phyloP scores from a whole-genome alignment of 106 monocot genomes.

The Iris macrosiphon region DNA sequence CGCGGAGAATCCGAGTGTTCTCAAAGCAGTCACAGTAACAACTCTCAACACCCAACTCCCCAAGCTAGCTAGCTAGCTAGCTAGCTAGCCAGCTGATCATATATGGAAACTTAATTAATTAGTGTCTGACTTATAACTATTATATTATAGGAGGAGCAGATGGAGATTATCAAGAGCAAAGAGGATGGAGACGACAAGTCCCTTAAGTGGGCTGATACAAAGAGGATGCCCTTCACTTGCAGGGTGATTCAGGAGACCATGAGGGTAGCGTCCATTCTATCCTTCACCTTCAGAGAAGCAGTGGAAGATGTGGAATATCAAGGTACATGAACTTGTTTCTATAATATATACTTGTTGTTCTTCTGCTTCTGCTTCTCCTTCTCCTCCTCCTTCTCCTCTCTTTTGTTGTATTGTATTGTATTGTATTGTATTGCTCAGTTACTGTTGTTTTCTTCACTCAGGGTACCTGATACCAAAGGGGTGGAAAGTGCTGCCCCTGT shows the following conservation, averaged over 20 bases:
- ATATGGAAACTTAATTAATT: neutral
- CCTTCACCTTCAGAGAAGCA: conserved; percentile 94
- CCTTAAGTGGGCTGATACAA: conserved; percentile 76
- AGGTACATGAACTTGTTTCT: conserved; percentile 30
- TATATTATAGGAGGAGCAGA: conserved; percentile 70
- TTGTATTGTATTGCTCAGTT: too few relatives aligned
- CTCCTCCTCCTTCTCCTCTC: too few relatives aligned
- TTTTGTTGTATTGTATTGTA: too few relatives aligned
- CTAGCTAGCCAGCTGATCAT: too few relatives aligned
- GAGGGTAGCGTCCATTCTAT: conserved; percentile 77
- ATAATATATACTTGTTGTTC: too few relatives aligned
- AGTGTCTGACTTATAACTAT: neutral
- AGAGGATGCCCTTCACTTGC: conserved; percentile 62
- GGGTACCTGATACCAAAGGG: conserved; percentile 97
- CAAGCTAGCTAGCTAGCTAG: too few relatives aligned
- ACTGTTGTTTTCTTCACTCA: too few relatives aligned
- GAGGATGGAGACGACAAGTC: conserved; percentile 3
- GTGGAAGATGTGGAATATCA: conserved; percentile 87
- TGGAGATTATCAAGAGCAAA: conserved; percentile 36
- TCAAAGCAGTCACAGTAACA: conserved; percentile 74
- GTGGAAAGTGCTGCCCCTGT: conserved; percentile 93
- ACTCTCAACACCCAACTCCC: too few relatives aligned
- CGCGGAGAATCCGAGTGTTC: conserved; percentile 68
- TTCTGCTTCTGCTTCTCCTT: too few relatives aligned
- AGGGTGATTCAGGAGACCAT: conserved; percentile 92